Conservation (phyloP, 805 yeast species). For the Wickerhamomyces bovis region DNA sequence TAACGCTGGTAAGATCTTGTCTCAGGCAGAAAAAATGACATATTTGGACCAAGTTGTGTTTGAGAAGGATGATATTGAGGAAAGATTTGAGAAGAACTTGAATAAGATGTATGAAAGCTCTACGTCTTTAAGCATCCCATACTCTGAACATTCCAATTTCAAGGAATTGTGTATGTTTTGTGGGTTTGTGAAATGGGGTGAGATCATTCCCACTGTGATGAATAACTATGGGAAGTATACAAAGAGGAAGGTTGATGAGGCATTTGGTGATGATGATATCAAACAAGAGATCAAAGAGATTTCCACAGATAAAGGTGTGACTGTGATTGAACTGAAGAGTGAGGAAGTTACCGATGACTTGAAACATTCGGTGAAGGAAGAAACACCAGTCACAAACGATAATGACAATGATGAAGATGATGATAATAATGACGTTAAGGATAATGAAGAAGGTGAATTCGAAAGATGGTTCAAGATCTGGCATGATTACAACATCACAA, state of each 20-base stretch:
- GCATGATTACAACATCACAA: constrained; percentile 6
- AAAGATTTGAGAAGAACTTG: neutral
- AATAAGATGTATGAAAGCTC: constrained; percentile 14
- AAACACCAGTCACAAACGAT: neutral
- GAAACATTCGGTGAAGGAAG: neutral
- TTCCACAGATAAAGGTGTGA: neutral
- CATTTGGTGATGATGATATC: neutral
- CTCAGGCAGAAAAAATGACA: neutral
- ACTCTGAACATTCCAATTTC: constrained; percentile 91
- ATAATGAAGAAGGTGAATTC: constrained; percentile 3
- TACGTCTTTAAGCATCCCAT: constrained; percentile 54
- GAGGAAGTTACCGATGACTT: neutral
- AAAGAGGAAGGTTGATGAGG: neutral
- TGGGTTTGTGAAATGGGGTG: constrained; percentile 39
- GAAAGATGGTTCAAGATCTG: constrained; percentile 17
- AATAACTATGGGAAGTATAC: constrained; percentile 23
- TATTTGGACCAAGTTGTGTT: neutral
- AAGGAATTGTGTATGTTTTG: constrained; percentile 70
- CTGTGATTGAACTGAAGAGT: neutral
- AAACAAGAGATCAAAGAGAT: neutral
- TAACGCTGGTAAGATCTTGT: neutral
- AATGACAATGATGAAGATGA: neutral
- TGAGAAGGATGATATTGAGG: neutral
- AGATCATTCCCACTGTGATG: constrained; percentile 78
- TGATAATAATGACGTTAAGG: neutral